Evolutionary conservation across 331 rosid genomes (phyloP).

Genomic region (Quercus phellos): DNA sequence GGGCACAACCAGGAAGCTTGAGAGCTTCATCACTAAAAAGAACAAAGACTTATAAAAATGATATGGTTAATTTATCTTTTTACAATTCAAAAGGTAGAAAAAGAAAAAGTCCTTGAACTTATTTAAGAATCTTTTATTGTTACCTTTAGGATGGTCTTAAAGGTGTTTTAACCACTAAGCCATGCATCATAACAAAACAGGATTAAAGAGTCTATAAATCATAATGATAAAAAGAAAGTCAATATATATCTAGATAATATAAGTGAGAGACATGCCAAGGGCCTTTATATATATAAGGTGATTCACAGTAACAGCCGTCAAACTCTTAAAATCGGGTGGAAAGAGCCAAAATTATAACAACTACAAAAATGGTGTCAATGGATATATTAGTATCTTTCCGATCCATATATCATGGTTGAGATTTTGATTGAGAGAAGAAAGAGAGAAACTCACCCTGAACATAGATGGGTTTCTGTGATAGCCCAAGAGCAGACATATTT

Average conservation of each 20-base stretch:
- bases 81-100: not conserved
- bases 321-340: not conserved
- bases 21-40: not conserved
- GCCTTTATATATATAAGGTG: too few species aligned
- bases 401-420: not conserved
- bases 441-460: constrained; percentile 56
- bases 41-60: not conserved
- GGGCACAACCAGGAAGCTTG: not conserved
- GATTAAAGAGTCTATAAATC: too few species aligned
- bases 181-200: too few species aligned
- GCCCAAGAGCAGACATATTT: constrained; percentile 97
- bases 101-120: not conserved
- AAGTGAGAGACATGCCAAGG: too few species aligned
- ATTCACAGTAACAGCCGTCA: too few species aligned
- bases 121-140: too few species aligned
- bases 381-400: not conserved
- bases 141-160: too few species aligned
- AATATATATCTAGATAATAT: too few species aligned
- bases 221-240: too few species aligned
- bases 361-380: not conserved
- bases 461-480: constrained; percentile 91
- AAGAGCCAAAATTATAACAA: not conserved
- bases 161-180: too few species aligned
- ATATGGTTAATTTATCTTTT: not conserved
- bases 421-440: not conserved